Evolutionary conservation across 176 grass and related monocot species (phyloP).

Genomic region (Lolium multiflorum): DNA sequence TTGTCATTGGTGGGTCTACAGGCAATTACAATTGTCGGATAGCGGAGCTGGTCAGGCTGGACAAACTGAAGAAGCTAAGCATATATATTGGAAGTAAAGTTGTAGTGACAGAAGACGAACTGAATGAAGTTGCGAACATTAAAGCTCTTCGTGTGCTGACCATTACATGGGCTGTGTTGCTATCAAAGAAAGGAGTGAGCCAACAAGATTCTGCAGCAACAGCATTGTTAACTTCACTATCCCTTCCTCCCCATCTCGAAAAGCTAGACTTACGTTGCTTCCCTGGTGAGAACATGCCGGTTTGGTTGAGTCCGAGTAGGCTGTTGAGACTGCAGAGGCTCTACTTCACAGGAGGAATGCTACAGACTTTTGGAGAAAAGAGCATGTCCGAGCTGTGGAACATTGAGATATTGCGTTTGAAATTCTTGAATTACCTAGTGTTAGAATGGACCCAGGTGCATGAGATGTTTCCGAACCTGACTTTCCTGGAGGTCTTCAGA

Average conservation of each 20-base stretch:
- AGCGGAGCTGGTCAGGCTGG: constrained; percentile 48
- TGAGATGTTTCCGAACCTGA: constrained; percentile 46
- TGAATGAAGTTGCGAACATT: constrained; percentile 50
- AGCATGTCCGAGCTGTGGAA: constrained; percentile 42
- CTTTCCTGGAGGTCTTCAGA: constrained; percentile 42
- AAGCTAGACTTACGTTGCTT: constrained; percentile 76
- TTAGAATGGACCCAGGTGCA: constrained; percentile 48
- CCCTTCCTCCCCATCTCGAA: constrained; percentile 44
- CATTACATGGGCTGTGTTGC: constrained; percentile 68
- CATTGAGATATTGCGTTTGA: constrained; percentile 57
- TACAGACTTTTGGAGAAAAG: constrained; percentile 36
- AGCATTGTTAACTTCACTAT: not conserved
- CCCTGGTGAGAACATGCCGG: constrained; percentile 43
- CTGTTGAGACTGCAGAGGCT: constrained; percentile 52
- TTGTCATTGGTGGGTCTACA: constrained; percentile 57
- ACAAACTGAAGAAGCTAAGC: constrained; percentile 71
- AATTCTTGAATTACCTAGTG: constrained; percentile 57
- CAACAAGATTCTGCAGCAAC: constrained; percentile 17
- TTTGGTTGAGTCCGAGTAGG: constrained; percentile 53
- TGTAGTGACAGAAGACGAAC: constrained; percentile 36
- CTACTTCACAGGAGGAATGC: constrained; percentile 75
- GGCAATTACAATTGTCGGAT: constrained; percentile 53
- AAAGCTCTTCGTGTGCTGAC: constrained; percentile 44
- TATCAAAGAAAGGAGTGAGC: constrained; percentile 11
- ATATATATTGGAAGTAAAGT: constrained; percentile 68